These are phyloP conservation scores for Acmispon strigosus DNA, from an alignment of 306 rosid species.

Conservation along the genomic window DNA sequence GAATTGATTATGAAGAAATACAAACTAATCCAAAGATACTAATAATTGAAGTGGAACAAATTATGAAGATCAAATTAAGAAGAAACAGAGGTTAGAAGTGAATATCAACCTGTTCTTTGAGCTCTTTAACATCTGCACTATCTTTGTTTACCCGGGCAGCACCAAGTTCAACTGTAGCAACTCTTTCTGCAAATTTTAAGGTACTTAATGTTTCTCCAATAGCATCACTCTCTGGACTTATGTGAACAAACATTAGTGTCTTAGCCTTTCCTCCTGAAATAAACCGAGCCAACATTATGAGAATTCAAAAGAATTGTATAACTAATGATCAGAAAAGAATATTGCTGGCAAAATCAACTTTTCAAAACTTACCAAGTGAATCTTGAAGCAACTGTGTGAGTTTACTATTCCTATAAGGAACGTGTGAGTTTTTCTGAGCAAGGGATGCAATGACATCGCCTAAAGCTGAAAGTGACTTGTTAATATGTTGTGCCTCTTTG, in stretches of 20 bases:
- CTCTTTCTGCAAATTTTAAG: slow-evolving; percentile 95
- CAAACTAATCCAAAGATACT: no score
- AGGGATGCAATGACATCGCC: slow-evolving; percentile 98
- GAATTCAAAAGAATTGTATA: neutral
- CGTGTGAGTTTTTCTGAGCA: slow-evolving; percentile 89
- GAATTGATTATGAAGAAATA: no score
- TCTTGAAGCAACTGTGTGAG: slow-evolving; percentile 96
- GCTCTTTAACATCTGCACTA: slow-evolving; percentile 73
- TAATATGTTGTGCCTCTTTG: slow-evolving; percentile 96
- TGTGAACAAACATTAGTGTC: slow-evolving; percentile 95
- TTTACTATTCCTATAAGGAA: slow-evolving; percentile 96
- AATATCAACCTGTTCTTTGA: slow-evolving; percentile 73
- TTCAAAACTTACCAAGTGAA: slow-evolving; percentile 74
- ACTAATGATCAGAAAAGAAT: neutral
- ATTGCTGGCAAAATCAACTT: neutral
- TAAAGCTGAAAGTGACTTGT: slow-evolving; percentile 91
- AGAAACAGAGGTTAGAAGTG: neutral
- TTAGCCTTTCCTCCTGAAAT: slow-evolving; percentile 94
- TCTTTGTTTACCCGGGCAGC: slow-evolving; percentile 93
- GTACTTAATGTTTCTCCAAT: slow-evolving; percentile 88
- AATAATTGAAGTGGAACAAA: neutral
- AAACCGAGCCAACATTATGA: slow-evolving; percentile 10
- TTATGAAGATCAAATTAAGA: neutral
- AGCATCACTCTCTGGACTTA: slow-evolving; percentile 87
- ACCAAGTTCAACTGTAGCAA: slow-evolving; percentile 94